These are phyloP conservation scores for Linnemannia elongata DNA, from an alignment of 192 early-diverging fungal genomes.

Conservation along the genomic window DNA sequence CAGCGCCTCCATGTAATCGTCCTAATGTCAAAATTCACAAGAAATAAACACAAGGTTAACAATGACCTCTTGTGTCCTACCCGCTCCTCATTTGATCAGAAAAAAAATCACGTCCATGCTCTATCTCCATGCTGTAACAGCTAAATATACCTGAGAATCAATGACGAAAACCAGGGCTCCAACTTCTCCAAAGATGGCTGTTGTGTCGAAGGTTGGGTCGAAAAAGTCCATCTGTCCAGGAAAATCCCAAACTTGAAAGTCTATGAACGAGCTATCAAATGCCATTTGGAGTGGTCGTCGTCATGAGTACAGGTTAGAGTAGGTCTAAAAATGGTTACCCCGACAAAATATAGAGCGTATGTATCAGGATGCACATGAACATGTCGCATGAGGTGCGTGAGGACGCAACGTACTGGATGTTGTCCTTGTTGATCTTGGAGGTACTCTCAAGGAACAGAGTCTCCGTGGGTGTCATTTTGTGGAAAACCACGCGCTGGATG, in stretches of 20 bases:
- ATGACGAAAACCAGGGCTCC: conserved; percentile 93
- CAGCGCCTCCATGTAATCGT: conserved; percentile 88
- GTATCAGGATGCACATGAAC: not conserved
- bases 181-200: conserved; percentile 74
- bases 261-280: conserved; percentile 76
- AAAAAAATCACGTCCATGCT: not conserved
- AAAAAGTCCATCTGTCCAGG: conserved; percentile 90
- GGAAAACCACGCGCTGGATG: conserved; percentile 89
- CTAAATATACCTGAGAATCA: conserved; percentile 85
- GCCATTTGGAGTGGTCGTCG: not conserved
- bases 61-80: not conserved
- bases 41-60: not conserved
- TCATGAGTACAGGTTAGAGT: not conserved
- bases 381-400: not conserved
- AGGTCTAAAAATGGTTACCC: not conserved
- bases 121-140: not conserved
- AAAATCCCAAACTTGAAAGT: conserved; percentile 93
- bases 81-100: not conserved
- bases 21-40: conserved; percentile 51
- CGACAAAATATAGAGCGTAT: not conserved
- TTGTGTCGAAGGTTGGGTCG: conserved; percentile 76
- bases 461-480: conserved; percentile 90
- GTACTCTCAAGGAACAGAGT: conserved; percentile 89
- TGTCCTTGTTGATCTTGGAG: conserved; percentile 76
- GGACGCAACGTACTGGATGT: conserved; percentile 59